phyloP scores from a whole-genome alignment of 2,329 filamentous ascomycete species.

The Sporothrix brasiliensis region DNA sequence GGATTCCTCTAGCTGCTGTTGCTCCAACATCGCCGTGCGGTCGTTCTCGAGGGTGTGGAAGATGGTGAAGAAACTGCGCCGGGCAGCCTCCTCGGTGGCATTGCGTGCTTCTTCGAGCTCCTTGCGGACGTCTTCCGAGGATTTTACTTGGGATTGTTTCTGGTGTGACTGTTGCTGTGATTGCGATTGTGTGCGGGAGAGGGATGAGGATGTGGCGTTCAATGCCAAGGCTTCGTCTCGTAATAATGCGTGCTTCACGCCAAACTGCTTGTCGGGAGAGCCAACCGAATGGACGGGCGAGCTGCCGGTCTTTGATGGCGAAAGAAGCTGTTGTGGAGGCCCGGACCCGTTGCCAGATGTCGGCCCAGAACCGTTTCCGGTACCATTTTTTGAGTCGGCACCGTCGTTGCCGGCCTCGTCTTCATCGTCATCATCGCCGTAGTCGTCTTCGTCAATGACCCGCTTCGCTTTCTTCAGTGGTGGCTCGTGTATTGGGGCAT shows the following conservation, averaged over 20 bases:
- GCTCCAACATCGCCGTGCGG: slow-evolving; percentile 93
- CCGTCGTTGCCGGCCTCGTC: slow-evolving; percentile 62
- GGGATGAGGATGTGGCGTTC: slow-evolving; percentile 15
- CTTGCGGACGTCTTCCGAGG: slow-evolving; percentile 86
- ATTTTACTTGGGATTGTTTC: slow-evolving; percentile 54
- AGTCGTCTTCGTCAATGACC: slow-evolving; percentile 81
- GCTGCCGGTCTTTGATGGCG: slow-evolving; percentile 70
- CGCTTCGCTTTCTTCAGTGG: slow-evolving; percentile 74
- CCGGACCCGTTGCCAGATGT: slow-evolving; percentile 44
- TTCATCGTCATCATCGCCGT: slow-evolving; percentile 80
- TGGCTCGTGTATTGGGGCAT: slow-evolving; percentile 61
- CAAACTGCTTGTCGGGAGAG: slow-evolving; percentile 59
- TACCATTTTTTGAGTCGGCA: background rate
- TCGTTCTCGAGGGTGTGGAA: slow-evolving; percentile 97
- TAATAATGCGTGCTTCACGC: slow-evolving; percentile 49
- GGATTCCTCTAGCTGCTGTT: slow-evolving; percentile 94
- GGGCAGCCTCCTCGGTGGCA: slow-evolving; percentile 85
- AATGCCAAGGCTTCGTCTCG: slow-evolving; percentile 49
- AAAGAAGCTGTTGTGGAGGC: slow-evolving; percentile 63
- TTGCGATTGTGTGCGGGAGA: slow-evolving; percentile 30
- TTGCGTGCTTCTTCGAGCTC: slow-evolving; percentile 90
- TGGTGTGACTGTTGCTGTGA: slow-evolving; percentile 33
- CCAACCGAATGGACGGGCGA: slow-evolving; percentile 65
- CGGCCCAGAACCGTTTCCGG: slow-evolving; percentile 17
- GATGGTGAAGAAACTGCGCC: slow-evolving; percentile 86